Percentiles rank a stretch among this genome's conserved stretches.
Conservation (phyloP, 352 stramenopile genomes). For the Globisporangium megalacanthum region DNA sequence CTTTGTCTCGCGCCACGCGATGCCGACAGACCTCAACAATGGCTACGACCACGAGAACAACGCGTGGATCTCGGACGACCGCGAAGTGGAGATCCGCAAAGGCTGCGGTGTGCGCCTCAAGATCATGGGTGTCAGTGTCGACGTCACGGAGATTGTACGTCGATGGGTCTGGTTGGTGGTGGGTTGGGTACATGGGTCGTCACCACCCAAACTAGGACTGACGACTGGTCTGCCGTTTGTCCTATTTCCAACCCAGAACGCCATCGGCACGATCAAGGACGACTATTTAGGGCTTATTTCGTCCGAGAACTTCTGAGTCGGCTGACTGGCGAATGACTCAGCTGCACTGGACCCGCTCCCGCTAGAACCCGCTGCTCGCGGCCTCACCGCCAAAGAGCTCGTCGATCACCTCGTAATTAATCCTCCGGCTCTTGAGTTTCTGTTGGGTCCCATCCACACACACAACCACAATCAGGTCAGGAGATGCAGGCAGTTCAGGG, state of each 20-base stretch:
- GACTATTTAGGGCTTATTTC: constrained; percentile 97
- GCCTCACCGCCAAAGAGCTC: constrained; percentile 85
- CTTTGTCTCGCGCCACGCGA: constrained; percentile 96
- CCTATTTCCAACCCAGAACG: constrained; percentile 58
- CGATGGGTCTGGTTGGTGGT: too few relatives aligned
- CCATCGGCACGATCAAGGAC: constrained; percentile 97
- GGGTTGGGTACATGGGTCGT: neutral
- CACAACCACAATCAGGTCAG: constrained; percentile 12
- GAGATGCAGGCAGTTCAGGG: too few relatives aligned
- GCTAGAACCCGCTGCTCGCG: constrained; percentile 67
- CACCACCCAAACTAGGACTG: neutral
- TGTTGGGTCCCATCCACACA: constrained; percentile 16
- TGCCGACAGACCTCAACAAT: constrained; percentile 93
- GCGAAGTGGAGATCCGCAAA: constrained; percentile 95
- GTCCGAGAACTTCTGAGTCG: constrained; percentile 59
- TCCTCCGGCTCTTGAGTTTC: constrained; percentile 87
- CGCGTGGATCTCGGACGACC: constrained; percentile 96
- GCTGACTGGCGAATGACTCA: too few relatives aligned
- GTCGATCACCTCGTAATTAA: constrained; percentile 89
- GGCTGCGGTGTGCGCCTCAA: constrained; percentile 94
- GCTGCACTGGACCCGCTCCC: neutral
- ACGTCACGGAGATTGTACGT: constrained; percentile 93
- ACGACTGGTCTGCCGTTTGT: constrained; percentile 8
- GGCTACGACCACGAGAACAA: constrained; percentile 96
- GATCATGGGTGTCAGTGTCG: constrained; percentile 96